These are phyloP conservation scores for Cucurbita moschata DNA, from an alignment of 306 rosid genomes.

Conservation along the genomic window DNA sequence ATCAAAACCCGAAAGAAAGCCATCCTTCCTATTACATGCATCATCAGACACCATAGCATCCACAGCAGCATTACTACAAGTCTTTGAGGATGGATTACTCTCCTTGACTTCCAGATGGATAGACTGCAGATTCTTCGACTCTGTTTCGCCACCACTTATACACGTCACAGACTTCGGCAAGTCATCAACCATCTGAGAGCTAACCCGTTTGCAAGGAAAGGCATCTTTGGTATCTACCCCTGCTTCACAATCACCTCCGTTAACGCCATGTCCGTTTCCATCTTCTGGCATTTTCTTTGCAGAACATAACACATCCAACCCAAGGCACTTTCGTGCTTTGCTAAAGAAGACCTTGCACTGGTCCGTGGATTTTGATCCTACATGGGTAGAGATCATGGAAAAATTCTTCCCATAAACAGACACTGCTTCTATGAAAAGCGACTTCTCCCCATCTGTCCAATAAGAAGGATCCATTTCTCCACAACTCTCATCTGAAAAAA, in stretches of 20 bases:
- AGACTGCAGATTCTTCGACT: slow-evolving; percentile 23
- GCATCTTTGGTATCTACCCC: slow-evolving; percentile 63
- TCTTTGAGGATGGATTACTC: background rate
- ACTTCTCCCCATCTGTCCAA: slow-evolving; percentile 88
- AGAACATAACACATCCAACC: slow-evolving; percentile 42
- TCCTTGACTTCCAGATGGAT: slow-evolving; percentile 13
- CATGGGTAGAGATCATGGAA: slow-evolving; percentile 40
- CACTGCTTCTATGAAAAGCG: slow-evolving; percentile 70
- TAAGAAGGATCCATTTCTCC: slow-evolving; percentile 73
- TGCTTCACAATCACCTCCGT: slow-evolving; percentile 21
- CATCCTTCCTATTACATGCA: slow-evolving; percentile 17
- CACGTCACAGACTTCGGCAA: slow-evolving; percentile 21
- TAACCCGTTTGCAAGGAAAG: slow-evolving; percentile 33
- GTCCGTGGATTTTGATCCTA: slow-evolving; percentile 56
- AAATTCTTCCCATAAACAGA: slow-evolving; percentile 73
- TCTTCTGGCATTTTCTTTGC: slow-evolving; percentile 22
- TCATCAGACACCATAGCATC: slow-evolving; percentile 24
- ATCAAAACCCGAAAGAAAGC: slow-evolving; percentile 17
- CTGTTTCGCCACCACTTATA: slow-evolving; percentile 25
- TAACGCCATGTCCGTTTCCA: slow-evolving; percentile 9
- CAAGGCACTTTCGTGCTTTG: slow-evolving; percentile 83
- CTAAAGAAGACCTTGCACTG: slow-evolving; percentile 92
- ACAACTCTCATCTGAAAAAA: slow-evolving; percentile 86
- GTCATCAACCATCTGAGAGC: slow-evolving; percentile 43
- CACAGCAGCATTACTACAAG: slow-evolving; percentile 5